Base-by-base conservation (phyloP, 768 basidiomycete genomes). In the Mycena galopus region DNA sequence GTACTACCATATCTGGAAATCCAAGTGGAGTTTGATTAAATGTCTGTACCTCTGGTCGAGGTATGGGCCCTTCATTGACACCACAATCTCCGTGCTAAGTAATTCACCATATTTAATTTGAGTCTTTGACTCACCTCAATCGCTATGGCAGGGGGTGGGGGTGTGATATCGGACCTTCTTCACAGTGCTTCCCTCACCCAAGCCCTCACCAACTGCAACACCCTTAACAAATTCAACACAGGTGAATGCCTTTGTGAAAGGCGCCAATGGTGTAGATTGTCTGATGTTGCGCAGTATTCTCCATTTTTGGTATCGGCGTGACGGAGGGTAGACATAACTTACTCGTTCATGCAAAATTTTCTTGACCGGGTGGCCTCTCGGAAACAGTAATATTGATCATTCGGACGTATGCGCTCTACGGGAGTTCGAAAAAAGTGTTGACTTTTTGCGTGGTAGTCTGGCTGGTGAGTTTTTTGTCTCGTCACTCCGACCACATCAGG, bases 31-130 rank as follows among this genome's bases (percentile, higher is more conserved):
- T 37, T 30, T 76, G 1, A 75, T 78, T 12, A 81, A 79, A 53
- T 63, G 65, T 53, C 66, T 81, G 33, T 82, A 77, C 65, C 65
- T 81, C 33, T 67, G 77, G n/a, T 70, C 77, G 58, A 78, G 79
- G 37, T 82, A 82, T 50, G 66, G 75, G 14, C 71, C 76, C 4
- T 78, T 79, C 39, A 23, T 79, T 27, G 78, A 81, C 53, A 65
- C 73, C 21, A 30, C 66, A n/a, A 3, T 77, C 1, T 56, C 60
- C n/a, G 27, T 77, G 35, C 44, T 59, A 50, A 71, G 80, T 80
- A 53, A 65, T 30, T 37, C 4, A 16, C 8, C 2, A 12, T 5
- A 12, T 9, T 2, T 50, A 9, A 8, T 47, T 25, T 17, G n/a
- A 27, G 3, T 58, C 11, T 9, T n/a, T 2, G 9, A 21, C n/a